phyloP scores from a whole-genome alignment of 1,139 yeast genomes.

The Wickerhamomyces sp. region DNA sequence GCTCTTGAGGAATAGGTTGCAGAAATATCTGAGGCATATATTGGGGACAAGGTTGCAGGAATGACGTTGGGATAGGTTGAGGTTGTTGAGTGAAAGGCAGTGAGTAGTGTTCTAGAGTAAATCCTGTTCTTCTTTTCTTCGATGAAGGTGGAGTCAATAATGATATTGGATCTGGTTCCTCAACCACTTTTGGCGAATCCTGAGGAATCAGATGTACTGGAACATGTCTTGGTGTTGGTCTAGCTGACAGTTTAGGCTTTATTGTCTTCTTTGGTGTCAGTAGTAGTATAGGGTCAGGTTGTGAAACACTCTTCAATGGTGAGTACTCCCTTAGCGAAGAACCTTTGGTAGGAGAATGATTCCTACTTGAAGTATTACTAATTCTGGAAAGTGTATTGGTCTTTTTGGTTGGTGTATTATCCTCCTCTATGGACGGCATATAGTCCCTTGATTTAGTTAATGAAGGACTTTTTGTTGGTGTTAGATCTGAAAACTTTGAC shows the following conservation, averaged over 20 bases:
- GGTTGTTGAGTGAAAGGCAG: not conserved
- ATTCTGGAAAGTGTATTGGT: too few species aligned
- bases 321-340: too few species aligned
- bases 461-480: too few species aligned
- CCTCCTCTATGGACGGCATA: too few species aligned
- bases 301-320: too few species aligned
- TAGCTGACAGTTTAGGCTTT: conserved; percentile 5
- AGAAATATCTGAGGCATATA: too few species aligned
- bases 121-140: not conserved
- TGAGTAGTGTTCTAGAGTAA: not conserved
- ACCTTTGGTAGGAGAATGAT: not conserved
- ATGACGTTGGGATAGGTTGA: not conserved
- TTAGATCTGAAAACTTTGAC: too few species aligned
- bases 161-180: not conserved
- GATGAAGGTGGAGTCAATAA: not conserved
- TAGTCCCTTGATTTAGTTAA: too few species aligned
- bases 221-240: not conserved
- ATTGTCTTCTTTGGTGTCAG: not conserved
- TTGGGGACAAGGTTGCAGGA: not conserved
- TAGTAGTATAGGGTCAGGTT: not conserved
- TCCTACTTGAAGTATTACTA: not conserved
- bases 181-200: not conserved
- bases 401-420: too few species aligned
- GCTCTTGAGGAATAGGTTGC: too few species aligned
- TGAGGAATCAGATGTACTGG: not conserved